Conservation (phyloP, 2,329 filamentous ascomycete species). For the Aureobasidium sp. region DNA sequence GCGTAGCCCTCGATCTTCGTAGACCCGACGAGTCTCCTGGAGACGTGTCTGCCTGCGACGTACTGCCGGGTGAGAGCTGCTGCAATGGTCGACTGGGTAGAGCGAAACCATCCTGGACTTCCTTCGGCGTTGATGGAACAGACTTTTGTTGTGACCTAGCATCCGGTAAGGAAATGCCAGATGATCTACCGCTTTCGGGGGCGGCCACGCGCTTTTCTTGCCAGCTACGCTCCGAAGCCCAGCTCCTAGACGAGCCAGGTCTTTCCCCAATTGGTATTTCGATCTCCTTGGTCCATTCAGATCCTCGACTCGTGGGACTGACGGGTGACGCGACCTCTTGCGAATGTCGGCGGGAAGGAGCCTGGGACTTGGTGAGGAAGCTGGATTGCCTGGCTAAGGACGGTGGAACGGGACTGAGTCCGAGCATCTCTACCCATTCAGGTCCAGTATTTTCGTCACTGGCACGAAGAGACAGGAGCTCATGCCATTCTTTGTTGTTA, state of each 20-base stretch:
- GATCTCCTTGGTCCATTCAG: slow-evolving; percentile 38
- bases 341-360: not conserved
- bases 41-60: not conserved
- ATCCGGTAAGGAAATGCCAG: not conserved
- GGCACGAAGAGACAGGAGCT: slow-evolving; percentile 68
- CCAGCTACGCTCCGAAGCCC: slow-evolving; percentile 17
- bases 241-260: slow-evolving; percentile 37
- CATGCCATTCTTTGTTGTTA: slow-evolving; percentile 63
- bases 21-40: slow-evolving; percentile 16
- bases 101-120: slow-evolving; percentile 14
- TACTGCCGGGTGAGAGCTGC: slow-evolving; percentile 8
- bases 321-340: not conserved
- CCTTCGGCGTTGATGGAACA: not conserved
- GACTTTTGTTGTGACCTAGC: not conserved
- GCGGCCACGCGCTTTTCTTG: not conserved
- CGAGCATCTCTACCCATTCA: slow-evolving; percentile 87
- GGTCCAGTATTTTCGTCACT: slow-evolving; percentile 67
- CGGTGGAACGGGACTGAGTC: slow-evolving; percentile 54
- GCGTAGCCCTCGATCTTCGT: slow-evolving; percentile 30
- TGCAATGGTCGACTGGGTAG: not conserved
- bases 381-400: slow-evolving; percentile 45
- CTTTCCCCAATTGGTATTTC: slow-evolving; percentile 55
- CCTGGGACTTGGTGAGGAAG: slow-evolving; percentile 31
- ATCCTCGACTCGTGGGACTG: not conserved
- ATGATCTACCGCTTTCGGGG: not conserved